Base-by-base conservation (phyloP, 495 filamentous ascomycete genomes). In the Xylaria grammica region DNA sequence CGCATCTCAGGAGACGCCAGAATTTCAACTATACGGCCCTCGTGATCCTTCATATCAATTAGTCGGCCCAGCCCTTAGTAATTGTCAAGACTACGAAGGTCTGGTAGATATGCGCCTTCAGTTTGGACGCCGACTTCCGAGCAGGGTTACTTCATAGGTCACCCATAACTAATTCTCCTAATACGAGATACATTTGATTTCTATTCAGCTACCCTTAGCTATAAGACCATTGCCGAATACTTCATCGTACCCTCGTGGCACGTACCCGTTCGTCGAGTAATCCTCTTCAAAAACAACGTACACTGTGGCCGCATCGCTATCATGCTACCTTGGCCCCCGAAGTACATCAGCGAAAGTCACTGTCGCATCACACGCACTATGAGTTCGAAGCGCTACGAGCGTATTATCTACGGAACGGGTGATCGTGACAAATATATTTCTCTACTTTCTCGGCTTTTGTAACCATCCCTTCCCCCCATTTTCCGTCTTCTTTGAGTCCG, bases 281-380 rank as follows among this genome's bases (percentile, higher is more conserved):
- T 11, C 15, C 6, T 11, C 38, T 9, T 22, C 4, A 17, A 63
- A 32, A 24, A 27, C 51, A 55, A 75, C 66, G 62, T 78, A 74
- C 75, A 75, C 66, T 78, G 75, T 62, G 69, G 74, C 51, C 69
- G 68, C 48, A 70, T 76, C 63, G 68, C 69, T 48, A 60, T 78
- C 34, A 72, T 56, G 45, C 55, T 75, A 11, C 72, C 74, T 20
- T 62, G 58, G 55, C 69, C 62, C 27, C 74, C 72, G 20, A 62
- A 67, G 40, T 34, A 69, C 54, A 68, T 75, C 65, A 76, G 72
- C 62, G 66, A 70, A 65, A 76, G 75, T 60, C 74, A 73, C 68
- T 78, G 75, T 57, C 72, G 70, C 19, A 66, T 76, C n/a, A n/a
- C n/a, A n/a, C n/a, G 38, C 76, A 72, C 64, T 64, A 72, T 29